Evolutionary conservation across 805 yeast species (phyloP).

Genomic region (Candida ponderosae): DNA sequence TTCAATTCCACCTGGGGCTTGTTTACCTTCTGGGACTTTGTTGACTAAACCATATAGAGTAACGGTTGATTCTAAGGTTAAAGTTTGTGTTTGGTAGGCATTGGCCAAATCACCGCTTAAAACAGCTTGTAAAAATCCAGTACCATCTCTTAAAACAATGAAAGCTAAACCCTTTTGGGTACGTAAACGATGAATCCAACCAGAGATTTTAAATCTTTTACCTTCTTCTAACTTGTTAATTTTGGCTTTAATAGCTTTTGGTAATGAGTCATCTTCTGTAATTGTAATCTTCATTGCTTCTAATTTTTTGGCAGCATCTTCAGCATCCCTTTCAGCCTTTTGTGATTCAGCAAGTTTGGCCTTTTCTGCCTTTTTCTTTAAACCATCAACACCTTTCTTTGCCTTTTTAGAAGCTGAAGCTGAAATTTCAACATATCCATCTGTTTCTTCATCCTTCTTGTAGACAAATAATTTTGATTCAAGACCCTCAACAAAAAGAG

Average conservation of each 20-base stretch:
- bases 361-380: conserved; percentile 59
- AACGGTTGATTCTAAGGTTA: conserved; percentile 86
- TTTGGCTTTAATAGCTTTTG: conserved; percentile 62
- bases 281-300: conserved; percentile 75
- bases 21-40: conserved; percentile 89
- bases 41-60: conserved; percentile 72
- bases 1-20: conserved; percentile 97
- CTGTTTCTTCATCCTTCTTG: conserved; percentile 52
- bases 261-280: conserved; percentile 65
- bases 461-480: conserved; percentile 48
- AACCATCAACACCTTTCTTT: conserved; percentile 88
- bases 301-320: conserved; percentile 66
- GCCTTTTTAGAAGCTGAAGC: conserved; percentile 94
- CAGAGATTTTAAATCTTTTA: conserved; percentile 69
- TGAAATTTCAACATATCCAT: conserved; percentile 65
- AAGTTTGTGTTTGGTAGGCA: conserved; percentile 74
- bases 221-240: conserved; percentile 46
- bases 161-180: conserved; percentile 88
- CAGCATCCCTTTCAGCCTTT: conserved; percentile 49
- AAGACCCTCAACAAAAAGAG: conserved; percentile 40
- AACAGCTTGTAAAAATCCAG: conserved; percentile 84
- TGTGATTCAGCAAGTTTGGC: conserved; percentile 46
- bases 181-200: conserved; percentile 96
- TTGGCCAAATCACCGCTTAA: conserved; percentile 87
- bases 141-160: conserved; percentile 89